These are phyloP conservation scores for Pisolithus orientalis DNA, from an alignment of 768 basidiomycete genomes.

Conservation along the genomic window DNA sequence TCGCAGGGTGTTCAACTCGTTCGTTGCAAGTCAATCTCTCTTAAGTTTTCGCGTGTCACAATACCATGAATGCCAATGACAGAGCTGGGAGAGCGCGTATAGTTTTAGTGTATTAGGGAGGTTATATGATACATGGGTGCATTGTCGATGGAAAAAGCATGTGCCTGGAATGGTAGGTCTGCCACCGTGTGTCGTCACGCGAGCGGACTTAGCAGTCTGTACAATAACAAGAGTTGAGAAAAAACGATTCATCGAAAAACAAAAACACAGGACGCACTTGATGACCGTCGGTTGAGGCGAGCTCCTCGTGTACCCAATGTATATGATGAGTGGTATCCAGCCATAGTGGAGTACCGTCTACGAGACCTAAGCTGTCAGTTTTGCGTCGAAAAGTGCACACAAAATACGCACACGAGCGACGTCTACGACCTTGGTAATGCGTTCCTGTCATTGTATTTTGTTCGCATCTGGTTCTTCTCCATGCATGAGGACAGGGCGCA, in stretches of 20 bases:
- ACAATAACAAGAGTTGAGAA: neutral
- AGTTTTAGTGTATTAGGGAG: slow-evolving; percentile 1
- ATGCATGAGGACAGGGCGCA: slow-evolving; percentile 23
- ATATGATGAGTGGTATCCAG: slow-evolving; percentile 97
- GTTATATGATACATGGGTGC: slow-evolving; percentile 15
- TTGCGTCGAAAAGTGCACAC: neutral
- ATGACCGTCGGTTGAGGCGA: slow-evolving; percentile 93
- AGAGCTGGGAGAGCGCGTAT: neutral
- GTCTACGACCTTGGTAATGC: slow-evolving; percentile 76
- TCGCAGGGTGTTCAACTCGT: neutral
- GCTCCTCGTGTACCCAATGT: slow-evolving; percentile 88
- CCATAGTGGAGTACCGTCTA: slow-evolving; percentile 90
- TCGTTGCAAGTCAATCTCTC: neutral
- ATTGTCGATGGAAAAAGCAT: slow-evolving; percentile 23
- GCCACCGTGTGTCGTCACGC: slow-evolving; percentile 45
- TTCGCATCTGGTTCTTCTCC: neutral
- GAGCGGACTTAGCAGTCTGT: slow-evolving; percentile 88
- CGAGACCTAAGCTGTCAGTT: neutral
- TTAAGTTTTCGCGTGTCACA: neutral
- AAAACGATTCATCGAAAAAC: neutral
- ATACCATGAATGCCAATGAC: neutral
- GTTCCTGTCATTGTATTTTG: slow-evolving; percentile 46
- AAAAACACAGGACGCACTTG: slow-evolving; percentile 59
- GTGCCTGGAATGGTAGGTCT: slow-evolving; percentile 7
- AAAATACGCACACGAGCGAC: slow-evolving; percentile 62